phyloP scores from a whole-genome alignment of 2,329 filamentous ascomycete species.

The Phialophora macrospora region DNA sequence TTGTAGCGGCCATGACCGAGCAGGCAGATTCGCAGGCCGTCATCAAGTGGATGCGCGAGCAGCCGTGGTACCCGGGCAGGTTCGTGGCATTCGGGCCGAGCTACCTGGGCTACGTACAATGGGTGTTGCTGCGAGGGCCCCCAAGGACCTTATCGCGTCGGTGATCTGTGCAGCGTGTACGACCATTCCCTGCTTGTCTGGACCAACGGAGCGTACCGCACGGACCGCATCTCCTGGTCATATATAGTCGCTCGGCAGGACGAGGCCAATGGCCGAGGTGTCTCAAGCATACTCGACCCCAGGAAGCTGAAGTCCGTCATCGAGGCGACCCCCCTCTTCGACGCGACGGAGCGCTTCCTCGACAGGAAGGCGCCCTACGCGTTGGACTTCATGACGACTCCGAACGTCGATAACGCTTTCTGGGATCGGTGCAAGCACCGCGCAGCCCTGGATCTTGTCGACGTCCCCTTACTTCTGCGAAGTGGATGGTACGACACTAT shows the following conservation, averaged over 20 bases:
- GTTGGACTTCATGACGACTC: background rate
- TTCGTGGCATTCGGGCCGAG: background rate
- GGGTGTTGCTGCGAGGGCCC: conserved; percentile 2
- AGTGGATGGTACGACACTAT: conserved; percentile 5
- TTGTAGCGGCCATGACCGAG: conserved; percentile 2
- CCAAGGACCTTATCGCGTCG: background rate
- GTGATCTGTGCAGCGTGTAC: background rate
- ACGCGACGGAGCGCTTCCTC: background rate
- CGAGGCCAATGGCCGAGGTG: background rate
- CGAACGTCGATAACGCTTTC: background rate
- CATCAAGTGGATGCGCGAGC: conserved; percentile 6
- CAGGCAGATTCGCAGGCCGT: background rate
- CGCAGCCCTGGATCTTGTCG: conserved; percentile 3
- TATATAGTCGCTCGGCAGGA: background rate
- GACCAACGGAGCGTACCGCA: background rate
- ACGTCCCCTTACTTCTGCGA: background rate
- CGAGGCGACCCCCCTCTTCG: background rate
- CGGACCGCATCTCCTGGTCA: background rate
- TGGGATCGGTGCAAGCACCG: background rate
- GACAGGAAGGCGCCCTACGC: background rate
- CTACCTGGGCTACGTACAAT: conserved; percentile 3
- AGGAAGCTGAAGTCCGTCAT: background rate
- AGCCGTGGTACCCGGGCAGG: conserved; percentile 5
- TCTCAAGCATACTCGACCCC: background rate
- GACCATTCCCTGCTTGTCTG: background rate